Base-by-base conservation (phyloP, 2,329 filamentous ascomycete species). In the Xylariomycetidae sp. region DNA sequence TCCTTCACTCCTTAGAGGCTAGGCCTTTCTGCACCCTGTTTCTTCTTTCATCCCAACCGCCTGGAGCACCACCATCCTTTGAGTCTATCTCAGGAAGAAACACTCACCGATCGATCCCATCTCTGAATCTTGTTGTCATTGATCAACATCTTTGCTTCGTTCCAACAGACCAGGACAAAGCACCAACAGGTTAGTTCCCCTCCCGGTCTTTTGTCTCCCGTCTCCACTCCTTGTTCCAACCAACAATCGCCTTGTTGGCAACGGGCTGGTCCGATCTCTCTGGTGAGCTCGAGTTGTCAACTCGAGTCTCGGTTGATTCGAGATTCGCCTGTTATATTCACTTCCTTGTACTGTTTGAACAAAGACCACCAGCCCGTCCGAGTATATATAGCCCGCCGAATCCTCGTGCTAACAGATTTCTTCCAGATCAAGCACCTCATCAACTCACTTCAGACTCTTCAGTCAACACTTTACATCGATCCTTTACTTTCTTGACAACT, bases 51-150 rank as follows among this genome's bases (percentile, higher is more conserved):
- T 39, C 43, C 43, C 40, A 52, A 39, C 48, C 54, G 64, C 63
- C 63, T 60, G 63, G 64, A 50, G 63, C 63, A 65, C 49, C 54
- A 58, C 52, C 44, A 52, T 59, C 55, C 52, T 54, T 61, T 53
- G 44, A 55, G 47, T 45, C 39, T 35, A 48, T 38, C 47, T 49
- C 42, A 32, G 46, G 36, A 43, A 52, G 37, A 46, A 51, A 43
- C 32, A 32, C 40, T 38, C 44, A 24, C 29, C 25, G 32, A 46
- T 38, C 41, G 39, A 12, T 35, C 26, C 38, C 28, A 44, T 53
- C 47, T 48, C 45, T 49, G 43, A 47, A 39, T 44, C 38, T 48
- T 38, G 22, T 37, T 39, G 34, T 35, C 35, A n/a, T 31, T 32
- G 18, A 30, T 46, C 25, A 41, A 43, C 26, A 32, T 31, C 25